These are phyloP conservation scores for Sporothrix globosa DNA, from an alignment of 2,329 filamentous ascomycete species.

Conservation along the genomic window DNA sequence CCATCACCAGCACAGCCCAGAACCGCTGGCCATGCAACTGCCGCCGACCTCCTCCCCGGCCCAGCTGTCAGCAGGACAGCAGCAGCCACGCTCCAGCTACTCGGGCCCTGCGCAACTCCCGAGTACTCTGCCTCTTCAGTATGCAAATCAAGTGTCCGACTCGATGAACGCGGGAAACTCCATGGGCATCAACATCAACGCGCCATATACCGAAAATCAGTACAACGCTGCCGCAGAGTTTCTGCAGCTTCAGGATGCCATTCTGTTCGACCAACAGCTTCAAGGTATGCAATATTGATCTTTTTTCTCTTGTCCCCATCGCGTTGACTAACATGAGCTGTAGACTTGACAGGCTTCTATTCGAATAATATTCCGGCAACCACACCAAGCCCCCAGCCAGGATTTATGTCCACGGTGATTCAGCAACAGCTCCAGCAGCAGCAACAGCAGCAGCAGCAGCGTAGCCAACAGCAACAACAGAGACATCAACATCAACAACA, in stretches of 20 bases:
- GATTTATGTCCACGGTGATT: neutral
- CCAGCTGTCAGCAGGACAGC: neutral
- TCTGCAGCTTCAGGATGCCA: constrained; percentile 5
- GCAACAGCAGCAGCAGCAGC: constrained; percentile 4
- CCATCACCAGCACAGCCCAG: constrained; percentile 35
- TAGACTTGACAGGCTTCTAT: constrained; percentile 4
- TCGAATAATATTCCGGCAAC: neutral
- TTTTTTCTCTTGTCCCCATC: no score
- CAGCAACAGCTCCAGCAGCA: neutral
- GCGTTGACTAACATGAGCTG: neutral
- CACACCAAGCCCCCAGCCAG: neutral
- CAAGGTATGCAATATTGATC: constrained; percentile 24
- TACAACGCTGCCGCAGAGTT: constrained; percentile 16
- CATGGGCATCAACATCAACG: neutral
- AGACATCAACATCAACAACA: neutral
- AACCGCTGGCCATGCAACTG: constrained; percentile 41
- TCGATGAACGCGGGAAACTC: constrained; percentile 13
- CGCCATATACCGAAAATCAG: constrained; percentile 12
- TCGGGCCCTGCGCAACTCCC: constrained; percentile 14
- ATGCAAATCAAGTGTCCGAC: neutral
- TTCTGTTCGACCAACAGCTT: constrained; percentile 33
- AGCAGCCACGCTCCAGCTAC: constrained; percentile 5
- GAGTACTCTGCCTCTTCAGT: constrained; percentile 29
- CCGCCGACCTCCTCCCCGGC: constrained; percentile 47
- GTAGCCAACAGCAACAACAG: neutral